Conservation (phyloP, 1,284 basidiomycete genomes). For the Ustilago crameri region DNA sequence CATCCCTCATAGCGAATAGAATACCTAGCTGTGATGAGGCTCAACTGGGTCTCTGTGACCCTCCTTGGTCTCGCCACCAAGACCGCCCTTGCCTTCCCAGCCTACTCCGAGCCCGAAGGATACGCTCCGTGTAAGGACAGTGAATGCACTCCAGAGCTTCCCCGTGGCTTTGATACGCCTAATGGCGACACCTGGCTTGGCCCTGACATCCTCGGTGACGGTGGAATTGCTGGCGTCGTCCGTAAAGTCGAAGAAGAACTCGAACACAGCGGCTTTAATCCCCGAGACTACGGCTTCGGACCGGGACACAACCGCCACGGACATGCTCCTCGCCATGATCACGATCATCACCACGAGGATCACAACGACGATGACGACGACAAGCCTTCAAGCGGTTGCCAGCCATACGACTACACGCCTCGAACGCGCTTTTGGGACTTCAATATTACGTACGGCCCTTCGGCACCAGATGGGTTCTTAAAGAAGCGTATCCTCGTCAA, state of each 20-base stretch:
- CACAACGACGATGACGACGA: neutral
- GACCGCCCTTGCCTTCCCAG: constrained; percentile 11
- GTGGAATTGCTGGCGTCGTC: constrained; percentile 1
- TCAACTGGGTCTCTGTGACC: constrained; percentile 15
- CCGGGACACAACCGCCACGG: neutral
- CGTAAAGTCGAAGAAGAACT: neutral
- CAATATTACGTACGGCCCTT: constrained; percentile 40
- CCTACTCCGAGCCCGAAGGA: neutral
- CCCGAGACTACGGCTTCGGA: constrained; percentile 14
- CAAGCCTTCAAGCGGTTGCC: constrained; percentile 6
- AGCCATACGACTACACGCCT: constrained; percentile 34
- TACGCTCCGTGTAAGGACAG: neutral
- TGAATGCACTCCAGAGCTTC: neutral
- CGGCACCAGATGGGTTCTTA: constrained; percentile 53
- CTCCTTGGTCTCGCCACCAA: constrained; percentile 12
- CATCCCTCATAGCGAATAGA: neutral
- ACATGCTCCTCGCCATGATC: constrained; percentile 1
- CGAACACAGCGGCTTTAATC: neutral
- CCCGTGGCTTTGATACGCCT: neutral
- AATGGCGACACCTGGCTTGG: constrained; percentile 8
- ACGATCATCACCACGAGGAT: neutral
- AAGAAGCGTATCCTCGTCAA: constrained; percentile 61
- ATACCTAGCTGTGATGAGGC: constrained; percentile 14
- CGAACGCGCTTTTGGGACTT: constrained; percentile 50
- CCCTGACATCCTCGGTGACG: constrained; percentile 7